Base-by-base conservation (phyloP, 768 basidiomycete species). In the Leccinellum rugosiceps region DNA sequence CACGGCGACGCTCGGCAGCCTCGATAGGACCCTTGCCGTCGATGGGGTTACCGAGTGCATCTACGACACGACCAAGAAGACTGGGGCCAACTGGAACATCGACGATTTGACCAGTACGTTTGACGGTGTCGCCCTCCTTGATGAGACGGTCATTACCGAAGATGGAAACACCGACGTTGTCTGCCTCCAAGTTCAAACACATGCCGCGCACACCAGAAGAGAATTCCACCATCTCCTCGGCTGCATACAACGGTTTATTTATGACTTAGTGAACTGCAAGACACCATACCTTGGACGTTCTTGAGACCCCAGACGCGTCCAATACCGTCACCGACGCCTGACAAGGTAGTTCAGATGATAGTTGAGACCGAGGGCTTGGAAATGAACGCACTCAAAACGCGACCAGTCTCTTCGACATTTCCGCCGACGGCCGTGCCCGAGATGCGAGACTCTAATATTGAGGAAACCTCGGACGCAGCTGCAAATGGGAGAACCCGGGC, bases 171-270 rank as follows among this genome's bases (percentile, higher is more conserved):
- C 97, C 97, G 83, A 98, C 96, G 71, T 98, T 98, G 88, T 98
- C 97, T 78, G 96, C 94, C 80, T 99, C 97, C 87, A 99, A 90
- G 90, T 99, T 99, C 78, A 99, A 79, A 78, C 95, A 98, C 97
- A 99, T 99, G 83, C 97, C 97, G 75, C 97, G 95, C 70, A 99
- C 87, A 78, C 97, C 97, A 52, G 97, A 98, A 50, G 96, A 93
- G 85, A 99, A 99, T 85, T 99, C 97, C 85, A 99, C 97, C 97
- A 99, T 99, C 87, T 99, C 97, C 80, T 99, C 97, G 79, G 89
- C 89, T 94, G 76, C 50, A 66, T 55, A 63, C 48, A 25, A 28
- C 7, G 9, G 8, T 71, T 46, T 62, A 5, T 53, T 47, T 6
- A 15, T 1, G 31, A 45, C 19, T n/a, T 35, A 47, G 47, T 31